phyloP scores from a whole-genome alignment of 768 basidiomycete species.

The Tephrocybe rancida region DNA sequence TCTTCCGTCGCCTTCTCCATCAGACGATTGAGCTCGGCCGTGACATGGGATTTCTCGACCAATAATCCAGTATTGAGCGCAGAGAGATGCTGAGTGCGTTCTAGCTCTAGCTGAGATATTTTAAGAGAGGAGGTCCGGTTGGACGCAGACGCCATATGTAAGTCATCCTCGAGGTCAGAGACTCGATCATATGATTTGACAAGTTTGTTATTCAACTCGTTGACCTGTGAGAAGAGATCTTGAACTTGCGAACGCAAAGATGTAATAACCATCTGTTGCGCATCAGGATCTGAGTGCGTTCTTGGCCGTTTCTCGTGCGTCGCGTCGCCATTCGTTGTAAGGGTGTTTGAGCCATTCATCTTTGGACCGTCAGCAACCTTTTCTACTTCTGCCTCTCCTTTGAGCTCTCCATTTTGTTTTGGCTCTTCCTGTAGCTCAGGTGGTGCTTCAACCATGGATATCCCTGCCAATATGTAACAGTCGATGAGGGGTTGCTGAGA shows the following conservation, averaged over 20 bases:
- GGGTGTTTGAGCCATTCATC: constrained; percentile 14
- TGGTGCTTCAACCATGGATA: constrained; percentile 14
- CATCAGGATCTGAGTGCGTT: constrained; percentile 48
- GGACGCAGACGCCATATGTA: constrained; percentile 67
- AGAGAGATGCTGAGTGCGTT: constrained; percentile 84
- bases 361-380: constrained; percentile 11
- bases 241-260: constrained; percentile 81
- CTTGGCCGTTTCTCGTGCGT: constrained; percentile 16
- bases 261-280: constrained; percentile 81
- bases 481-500: background rate
- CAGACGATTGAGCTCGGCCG: constrained; percentile 85
- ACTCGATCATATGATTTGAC: constrained; percentile 91
- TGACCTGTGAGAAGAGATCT: constrained; percentile 88
- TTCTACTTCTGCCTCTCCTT: constrained; percentile 1
- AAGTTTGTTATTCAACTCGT: constrained; percentile 89
- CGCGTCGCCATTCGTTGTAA: constrained; percentile 18
- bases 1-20: constrained; percentile 97
- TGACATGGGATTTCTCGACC: constrained; percentile 91
- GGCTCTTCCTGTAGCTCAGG: constrained; percentile 7
- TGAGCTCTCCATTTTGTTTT: constrained; percentile 1
- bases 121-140: constrained; percentile 63
- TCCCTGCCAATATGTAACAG: background rate
- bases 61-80: constrained; percentile 89
- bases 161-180: constrained; percentile 89
- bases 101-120: constrained; percentile 80